These are phyloP conservation scores for Suillus luteus DNA, from an alignment of 768 basidiomycete species.

Conservation along the genomic window DNA sequence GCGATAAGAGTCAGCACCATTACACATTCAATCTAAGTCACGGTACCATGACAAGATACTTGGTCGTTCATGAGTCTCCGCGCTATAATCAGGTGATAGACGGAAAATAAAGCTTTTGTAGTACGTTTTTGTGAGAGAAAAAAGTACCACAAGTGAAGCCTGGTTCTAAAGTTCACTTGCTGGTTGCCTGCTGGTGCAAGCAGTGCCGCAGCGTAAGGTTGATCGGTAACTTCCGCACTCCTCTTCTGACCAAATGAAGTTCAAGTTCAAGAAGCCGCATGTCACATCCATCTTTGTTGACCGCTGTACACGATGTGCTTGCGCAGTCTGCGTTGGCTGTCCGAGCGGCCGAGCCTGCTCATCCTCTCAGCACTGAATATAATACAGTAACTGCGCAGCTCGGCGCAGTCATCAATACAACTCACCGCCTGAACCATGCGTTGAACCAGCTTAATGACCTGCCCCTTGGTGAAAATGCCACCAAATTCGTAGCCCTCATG, in stretches of 20 bases:
- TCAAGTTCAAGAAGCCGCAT: constrained; percentile 1
- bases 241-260: neutral
- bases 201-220: too few species aligned
- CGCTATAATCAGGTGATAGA: neutral
- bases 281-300: constrained; percentile 27
- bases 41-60: neutral
- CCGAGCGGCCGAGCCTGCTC: constrained; percentile 20
- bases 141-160: too few species aligned
- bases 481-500: constrained; percentile 68
- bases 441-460: constrained; percentile 46
- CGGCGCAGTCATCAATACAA: constrained; percentile 51
- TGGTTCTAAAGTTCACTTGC: neutral
- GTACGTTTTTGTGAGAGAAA: neutral
- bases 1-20: neutral
- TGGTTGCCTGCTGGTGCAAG: too few species aligned
- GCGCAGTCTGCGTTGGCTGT: constrained; percentile 29
- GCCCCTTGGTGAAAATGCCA: constrained; percentile 54
- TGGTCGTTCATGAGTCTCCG: neutral
- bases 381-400: constrained; percentile 36
- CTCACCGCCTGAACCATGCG: constrained; percentile 55
- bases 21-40: neutral
- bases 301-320: constrained; percentile 30
- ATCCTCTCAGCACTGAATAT: constrained; percentile 30
- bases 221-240: neutral
- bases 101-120: neutral